phyloP scores from a whole-genome alignment of 192 early-diverging fungal genomes.

The Coemansia sp. region DNA sequence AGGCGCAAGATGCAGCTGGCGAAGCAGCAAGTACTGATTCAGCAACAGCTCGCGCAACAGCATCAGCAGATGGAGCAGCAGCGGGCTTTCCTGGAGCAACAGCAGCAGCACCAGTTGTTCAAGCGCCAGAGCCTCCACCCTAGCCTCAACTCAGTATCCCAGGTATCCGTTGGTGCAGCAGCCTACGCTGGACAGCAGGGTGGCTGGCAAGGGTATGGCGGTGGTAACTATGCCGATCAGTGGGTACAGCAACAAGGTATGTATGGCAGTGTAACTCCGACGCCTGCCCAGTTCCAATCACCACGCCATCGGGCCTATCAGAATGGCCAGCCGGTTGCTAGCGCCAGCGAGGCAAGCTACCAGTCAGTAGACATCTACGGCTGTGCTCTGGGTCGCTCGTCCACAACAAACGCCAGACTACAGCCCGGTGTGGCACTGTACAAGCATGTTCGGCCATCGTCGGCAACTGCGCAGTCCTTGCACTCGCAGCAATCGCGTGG shows the following conservation, averaged over 20 bases:
- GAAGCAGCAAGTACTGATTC: constrained; percentile 47
- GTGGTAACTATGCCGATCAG: constrained; percentile 23
- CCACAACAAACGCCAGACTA: constrained; percentile 13
- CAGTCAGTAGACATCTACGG: constrained; percentile 3
- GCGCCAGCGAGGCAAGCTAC: constrained; percentile 1
- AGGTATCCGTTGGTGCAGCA: background rate
- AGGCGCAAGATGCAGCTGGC: constrained; percentile 41
- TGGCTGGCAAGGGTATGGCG: constrained; percentile 17
- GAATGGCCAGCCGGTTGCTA: background rate
- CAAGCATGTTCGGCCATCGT: constrained; percentile 16
- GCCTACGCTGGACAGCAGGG: background rate
- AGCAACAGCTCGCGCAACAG: constrained; percentile 49
- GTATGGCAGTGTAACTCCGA: constrained; percentile 1
- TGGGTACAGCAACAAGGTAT: constrained; percentile 21
- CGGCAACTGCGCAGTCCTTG: constrained; percentile 13
- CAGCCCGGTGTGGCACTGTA: constrained; percentile 35
- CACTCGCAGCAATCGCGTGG: constrained; percentile 14
- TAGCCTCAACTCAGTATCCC: constrained; percentile 7
- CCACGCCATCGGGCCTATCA: background rate
- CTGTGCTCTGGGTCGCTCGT: background rate
- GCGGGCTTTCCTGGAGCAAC: constrained; percentile 31
- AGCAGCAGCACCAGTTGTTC: constrained; percentile 45
- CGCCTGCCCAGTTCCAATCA: constrained; percentile 2
- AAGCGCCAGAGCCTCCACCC: constrained; percentile 50
- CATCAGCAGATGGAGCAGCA: constrained; percentile 33